phyloP scores from a whole-genome alignment of 177 flowering plant genomes.

The Telopea speciosissima region DNA sequence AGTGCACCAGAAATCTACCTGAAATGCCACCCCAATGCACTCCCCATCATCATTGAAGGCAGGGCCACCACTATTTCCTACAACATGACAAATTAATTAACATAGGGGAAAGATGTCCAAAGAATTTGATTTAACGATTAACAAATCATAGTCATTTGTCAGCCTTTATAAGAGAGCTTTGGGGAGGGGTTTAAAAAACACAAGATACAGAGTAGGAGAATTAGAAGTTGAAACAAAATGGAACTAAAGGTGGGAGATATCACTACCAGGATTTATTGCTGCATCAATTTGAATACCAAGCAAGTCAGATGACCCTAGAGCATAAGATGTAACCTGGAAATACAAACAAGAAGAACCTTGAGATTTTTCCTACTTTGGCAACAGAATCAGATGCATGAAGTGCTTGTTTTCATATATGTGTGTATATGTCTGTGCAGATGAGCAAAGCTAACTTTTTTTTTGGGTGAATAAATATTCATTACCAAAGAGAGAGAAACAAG shows the following conservation, averaged over 20 bases:
- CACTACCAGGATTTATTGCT: slow-evolving; percentile 96
- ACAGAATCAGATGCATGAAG: too few relatives aligned
- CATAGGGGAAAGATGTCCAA: slow-evolving; percentile 20
- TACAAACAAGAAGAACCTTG: neutral
- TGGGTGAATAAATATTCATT: too few relatives aligned
- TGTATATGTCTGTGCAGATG: too few relatives aligned
- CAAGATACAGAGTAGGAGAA: neutral
- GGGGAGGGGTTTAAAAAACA: neutral
- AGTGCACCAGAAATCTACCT: slow-evolving; percentile 44
- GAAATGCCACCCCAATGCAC: slow-evolving; percentile 99
- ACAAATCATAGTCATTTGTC: slow-evolving; percentile 3
- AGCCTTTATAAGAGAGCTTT: neutral
- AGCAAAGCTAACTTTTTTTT: too few relatives aligned
- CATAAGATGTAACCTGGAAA: slow-evolving; percentile 88
- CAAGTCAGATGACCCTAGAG: slow-evolving; percentile 92
- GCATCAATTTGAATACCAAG: slow-evolving; percentile 99
- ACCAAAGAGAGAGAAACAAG: too few relatives aligned
- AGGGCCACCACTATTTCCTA: slow-evolving; percentile 99
- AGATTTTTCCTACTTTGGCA: too few relatives aligned
- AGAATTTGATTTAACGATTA: slow-evolving; percentile 1
- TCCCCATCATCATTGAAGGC: slow-evolving; percentile 96
- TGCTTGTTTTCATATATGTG: too few relatives aligned
- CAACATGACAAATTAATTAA: slow-evolving; percentile 14
- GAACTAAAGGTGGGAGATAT: slow-evolving; percentile 1
- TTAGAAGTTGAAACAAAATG: neutral